Conservation (phyloP, 768 basidiomycete species). For the Nevesoporus exiguus region DNA sequence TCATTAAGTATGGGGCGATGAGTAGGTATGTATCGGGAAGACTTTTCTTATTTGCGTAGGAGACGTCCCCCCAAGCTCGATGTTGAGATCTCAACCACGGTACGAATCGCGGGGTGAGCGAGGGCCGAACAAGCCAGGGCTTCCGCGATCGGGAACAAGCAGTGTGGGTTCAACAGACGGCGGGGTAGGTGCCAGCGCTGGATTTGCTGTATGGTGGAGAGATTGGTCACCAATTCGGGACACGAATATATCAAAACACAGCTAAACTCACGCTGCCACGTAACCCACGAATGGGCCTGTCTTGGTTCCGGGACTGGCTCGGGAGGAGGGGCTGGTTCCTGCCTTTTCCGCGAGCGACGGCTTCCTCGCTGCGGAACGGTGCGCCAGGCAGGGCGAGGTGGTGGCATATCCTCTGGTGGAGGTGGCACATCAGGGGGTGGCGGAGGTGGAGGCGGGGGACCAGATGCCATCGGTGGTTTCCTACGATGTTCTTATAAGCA, state of each 20-base stretch:
- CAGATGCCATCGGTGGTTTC: slow-evolving; percentile 42
- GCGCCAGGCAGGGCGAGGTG: slow-evolving; percentile 61
- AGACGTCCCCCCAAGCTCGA: no score
- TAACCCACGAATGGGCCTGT: slow-evolving; percentile 51
- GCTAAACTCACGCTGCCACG: slow-evolving; percentile 60
- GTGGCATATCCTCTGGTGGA: slow-evolving; percentile 42
- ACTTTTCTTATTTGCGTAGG: neutral
- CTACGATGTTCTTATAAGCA: slow-evolving; percentile 21
- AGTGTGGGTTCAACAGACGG: slow-evolving; percentile 56
- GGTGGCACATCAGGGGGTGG: slow-evolving; percentile 42
- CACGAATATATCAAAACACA: slow-evolving; percentile 8
- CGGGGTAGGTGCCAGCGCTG: slow-evolving; percentile 54
- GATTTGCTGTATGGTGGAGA: slow-evolving; percentile 48
- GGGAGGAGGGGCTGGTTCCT: slow-evolving; percentile 34
- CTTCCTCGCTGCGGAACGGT: slow-evolving; percentile 38
- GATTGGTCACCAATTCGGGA: slow-evolving; percentile 2
- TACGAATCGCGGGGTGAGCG: slow-evolving; percentile 53
- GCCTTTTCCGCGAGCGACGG: slow-evolving; percentile 44
- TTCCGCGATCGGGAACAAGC: slow-evolving; percentile 53
- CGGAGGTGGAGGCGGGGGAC: slow-evolving; percentile 42
- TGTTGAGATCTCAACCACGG: slow-evolving; percentile 9
- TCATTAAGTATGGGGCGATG: slow-evolving; percentile 6
- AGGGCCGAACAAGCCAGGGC: slow-evolving; percentile 76
- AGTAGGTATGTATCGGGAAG: neutral
- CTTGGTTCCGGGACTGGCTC: slow-evolving; percentile 39